These are phyloP conservation scores for Trichoderma sp. DNA, from an alignment of 2,329 filamentous ascomycete genomes.

Conservation along the genomic window DNA sequence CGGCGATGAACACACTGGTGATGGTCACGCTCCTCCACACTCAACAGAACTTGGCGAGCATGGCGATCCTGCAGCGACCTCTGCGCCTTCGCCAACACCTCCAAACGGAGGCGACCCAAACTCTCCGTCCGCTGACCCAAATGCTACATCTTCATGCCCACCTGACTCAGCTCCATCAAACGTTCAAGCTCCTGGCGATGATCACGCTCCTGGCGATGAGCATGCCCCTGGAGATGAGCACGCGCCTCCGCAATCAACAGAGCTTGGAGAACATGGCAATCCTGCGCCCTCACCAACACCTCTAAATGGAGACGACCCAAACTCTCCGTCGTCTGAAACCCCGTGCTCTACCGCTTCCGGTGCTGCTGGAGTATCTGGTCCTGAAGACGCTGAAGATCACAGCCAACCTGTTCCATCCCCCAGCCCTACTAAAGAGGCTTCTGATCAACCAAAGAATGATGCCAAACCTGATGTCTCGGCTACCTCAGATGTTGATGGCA, in stretches of 20 bases:
- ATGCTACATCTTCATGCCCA: slow-evolving; percentile 8
- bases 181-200: not conserved
- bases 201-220: too few relatives aligned
- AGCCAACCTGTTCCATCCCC: not conserved
- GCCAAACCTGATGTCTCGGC: not conserved
- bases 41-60: not conserved
- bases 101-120: too few relatives aligned
- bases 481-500: not conserved
- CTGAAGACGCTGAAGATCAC: not conserved
- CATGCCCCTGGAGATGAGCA: not conserved
- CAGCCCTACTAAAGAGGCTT: not conserved
- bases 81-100: not conserved
- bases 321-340: not conserved
- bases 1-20: not conserved
- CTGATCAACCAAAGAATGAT: not conserved
- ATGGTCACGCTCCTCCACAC: not conserved
- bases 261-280: not conserved
- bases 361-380: not conserved
- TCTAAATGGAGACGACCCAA: not conserved
- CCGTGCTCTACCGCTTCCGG: slow-evolving; percentile 1
- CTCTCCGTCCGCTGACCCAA: not conserved
- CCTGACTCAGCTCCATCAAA: not conserved
- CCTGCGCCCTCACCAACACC: not conserved
- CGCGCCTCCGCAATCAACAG: not conserved
- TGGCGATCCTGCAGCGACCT: not conserved